Percentiles rank a stretch among this genome's conserved stretches.
Evolutionary conservation across 78 protist genomes (phyloP).

Genomic region (Guillardia theta): DNA sequence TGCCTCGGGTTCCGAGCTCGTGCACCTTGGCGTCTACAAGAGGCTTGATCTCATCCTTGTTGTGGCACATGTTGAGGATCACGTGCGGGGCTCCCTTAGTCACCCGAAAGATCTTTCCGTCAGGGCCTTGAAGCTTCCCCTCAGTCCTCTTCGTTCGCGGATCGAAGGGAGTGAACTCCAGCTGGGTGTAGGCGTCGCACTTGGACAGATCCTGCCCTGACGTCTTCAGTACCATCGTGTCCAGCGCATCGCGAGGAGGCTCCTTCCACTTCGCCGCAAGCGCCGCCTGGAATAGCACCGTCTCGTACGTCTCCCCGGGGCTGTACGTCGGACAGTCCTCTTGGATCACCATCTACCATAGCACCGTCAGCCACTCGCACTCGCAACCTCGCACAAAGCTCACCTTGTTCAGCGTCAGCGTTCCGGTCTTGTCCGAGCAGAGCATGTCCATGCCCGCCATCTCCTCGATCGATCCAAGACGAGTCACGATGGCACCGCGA

Average conservation of each 20-base stretch:
- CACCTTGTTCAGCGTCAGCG: slow-evolving; percentile 72
- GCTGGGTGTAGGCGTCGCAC: not conserved
- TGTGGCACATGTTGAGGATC: slow-evolving; percentile 20
- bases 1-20: slow-evolving; percentile 8
- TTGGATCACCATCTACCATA: slow-evolving; percentile 1
- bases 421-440: slow-evolving; percentile 58
- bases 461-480: slow-evolving; percentile 84
- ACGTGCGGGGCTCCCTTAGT: slow-evolving; percentile 34
- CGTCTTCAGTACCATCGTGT: not conserved
- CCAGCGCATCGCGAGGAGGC: not conserved
- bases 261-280: slow-evolving; percentile 3
- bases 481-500: slow-evolving; percentile 77
- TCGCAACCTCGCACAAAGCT: not conserved
- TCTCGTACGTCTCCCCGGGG: not conserved
- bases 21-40: slow-evolving; percentile 18
- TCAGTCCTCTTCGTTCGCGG: not conserved
- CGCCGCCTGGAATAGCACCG: not conserved
- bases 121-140: slow-evolving; percentile 26
- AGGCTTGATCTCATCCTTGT: not conserved
- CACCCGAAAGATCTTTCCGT: not conserved
- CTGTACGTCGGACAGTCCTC: not conserved
- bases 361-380: not conserved
- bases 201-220: not conserved
- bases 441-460: slow-evolving; percentile 69
- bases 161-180: slow-evolving; percentile 33